phyloP scores from a whole-genome alignment of 106 monocot genomes.

The Phalaenopsis equestris region DNA sequence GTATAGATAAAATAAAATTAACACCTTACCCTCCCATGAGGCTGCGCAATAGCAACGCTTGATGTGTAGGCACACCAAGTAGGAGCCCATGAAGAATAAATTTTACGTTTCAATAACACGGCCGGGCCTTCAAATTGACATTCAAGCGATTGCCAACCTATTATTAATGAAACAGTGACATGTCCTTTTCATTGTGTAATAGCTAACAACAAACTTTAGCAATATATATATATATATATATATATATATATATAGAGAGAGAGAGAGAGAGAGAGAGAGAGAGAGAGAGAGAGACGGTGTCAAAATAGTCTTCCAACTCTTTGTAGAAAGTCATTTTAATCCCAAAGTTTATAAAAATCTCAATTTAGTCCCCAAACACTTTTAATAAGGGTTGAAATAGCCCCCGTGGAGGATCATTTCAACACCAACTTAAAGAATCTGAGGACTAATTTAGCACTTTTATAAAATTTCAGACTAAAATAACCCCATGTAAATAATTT shows the following conservation, averaged over 20 bases:
- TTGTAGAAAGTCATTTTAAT: no score
- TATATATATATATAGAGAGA: no score
- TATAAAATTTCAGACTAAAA: no score
- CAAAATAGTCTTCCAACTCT: no score
- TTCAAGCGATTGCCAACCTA: slow-evolving; percentile 79
- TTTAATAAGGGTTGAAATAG: no score
- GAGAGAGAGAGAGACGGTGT: not conserved
- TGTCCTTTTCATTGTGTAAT: not conserved
- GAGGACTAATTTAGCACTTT: no score
- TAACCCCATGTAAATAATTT: no score
- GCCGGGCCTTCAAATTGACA: slow-evolving; percentile 66
- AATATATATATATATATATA: not conserved
- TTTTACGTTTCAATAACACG: slow-evolving; percentile 30
- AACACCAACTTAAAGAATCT: no score
- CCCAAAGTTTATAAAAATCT: no score
- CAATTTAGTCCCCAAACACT: no score
- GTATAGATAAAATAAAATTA: not conserved
- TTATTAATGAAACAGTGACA: slow-evolving; percentile 6
- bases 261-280: no score
- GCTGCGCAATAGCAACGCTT: slow-evolving; percentile 43
- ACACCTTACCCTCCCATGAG: slow-evolving; percentile 45
- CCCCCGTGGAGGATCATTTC: no score
- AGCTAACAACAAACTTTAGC: slow-evolving; percentile 2
- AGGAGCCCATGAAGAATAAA: slow-evolving; percentile 64
- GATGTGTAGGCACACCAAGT: slow-evolving; percentile 84